Base-by-base conservation (phyloP, 192 early-diverging fungal species). In the Backusella mclennaniae region DNA sequence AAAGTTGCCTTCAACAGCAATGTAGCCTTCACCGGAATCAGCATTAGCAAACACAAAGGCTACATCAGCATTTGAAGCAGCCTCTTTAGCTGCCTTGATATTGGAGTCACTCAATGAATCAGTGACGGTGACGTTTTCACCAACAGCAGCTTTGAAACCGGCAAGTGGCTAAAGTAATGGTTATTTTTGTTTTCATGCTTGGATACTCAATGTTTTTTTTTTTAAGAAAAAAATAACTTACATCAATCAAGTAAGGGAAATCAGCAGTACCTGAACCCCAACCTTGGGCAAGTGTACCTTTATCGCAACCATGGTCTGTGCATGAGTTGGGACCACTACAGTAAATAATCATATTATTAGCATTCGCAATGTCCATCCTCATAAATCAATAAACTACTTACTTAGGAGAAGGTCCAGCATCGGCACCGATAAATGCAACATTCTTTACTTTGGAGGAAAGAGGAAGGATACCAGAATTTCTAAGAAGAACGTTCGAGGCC, bases 1-100 rank as follows among this genome's bases (percentile, higher is more conserved):
- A 59, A 38, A 39, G 67, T 91, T 90, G 7, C 80, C 86, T 26
- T 90, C 87, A 9, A 81, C 73, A 38, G 66, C 67, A 23, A 77
- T 41, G 31, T 42, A 72, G 35, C 79, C 78, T 39, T 83, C 76
- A 41, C 73, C 72, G 4, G 83, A 77, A 46, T 79, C 74, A 38
- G 74, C 76, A 26, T 68, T 76, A 33, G 77, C 56, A 71, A 83
- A 85, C 3, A 87, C 87, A 74, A 87, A 38, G n/a, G 86, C 84
- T 38, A 86, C 56, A 39, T 89, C 87, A n/a, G 82, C 77, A 39
- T 67, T 66, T 14, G 70, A 41, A 38, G 85, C 78, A 35, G 68
- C 26, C n/a, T 71, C 5, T 0, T 39, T 53, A 35, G 79, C 79
- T 31, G 53, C 19, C 2, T 59, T 39, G 6, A 77, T 19, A 52